Conservation (phyloP, 768 basidiomycete species). For the Suillus clintonianus region DNA sequence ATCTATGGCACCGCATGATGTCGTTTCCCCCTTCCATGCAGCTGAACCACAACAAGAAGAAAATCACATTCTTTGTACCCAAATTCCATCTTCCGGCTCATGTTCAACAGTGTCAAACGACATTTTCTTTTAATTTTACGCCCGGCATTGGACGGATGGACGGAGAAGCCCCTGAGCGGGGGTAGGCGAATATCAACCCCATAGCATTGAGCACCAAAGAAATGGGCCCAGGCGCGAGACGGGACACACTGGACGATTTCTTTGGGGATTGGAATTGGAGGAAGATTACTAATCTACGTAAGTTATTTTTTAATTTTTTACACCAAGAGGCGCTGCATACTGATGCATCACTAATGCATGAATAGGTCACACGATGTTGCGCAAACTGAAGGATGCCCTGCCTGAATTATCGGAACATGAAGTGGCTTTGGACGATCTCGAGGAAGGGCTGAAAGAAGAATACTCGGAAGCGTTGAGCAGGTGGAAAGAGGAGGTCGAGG, state of each 20-base stretch:
- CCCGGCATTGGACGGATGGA: slow-evolving; percentile 30
- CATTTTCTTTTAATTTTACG: slow-evolving; percentile 30
- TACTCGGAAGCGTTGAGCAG: slow-evolving; percentile 5
- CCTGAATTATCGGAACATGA: background rate
- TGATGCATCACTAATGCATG: background rate
- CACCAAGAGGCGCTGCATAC: background rate
- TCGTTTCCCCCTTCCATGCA: background rate
- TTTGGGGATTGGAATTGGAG: slow-evolving; percentile 36
- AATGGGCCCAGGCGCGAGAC: slow-evolving; percentile 34
- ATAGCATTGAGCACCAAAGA: slow-evolving; percentile 32
- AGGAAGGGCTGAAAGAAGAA: background rate
- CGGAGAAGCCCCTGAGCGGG: slow-evolving; percentile 37
- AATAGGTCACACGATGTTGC: slow-evolving; percentile 1
- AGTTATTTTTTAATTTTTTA: slow-evolving; percentile 5
- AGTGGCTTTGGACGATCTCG: background rate
- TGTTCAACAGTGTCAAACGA: slow-evolving; percentile 21
- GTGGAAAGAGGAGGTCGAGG: slow-evolving; percentile 15
- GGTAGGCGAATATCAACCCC: slow-evolving; percentile 35
- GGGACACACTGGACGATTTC: slow-evolving; percentile 36
- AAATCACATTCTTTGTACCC: slow-evolving; percentile 26
- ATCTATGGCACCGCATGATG: background rate
- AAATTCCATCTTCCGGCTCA: slow-evolving; percentile 39
- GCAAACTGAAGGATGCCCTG: slow-evolving; percentile 1
- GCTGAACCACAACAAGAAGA: background rate
- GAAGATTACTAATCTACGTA: slow-evolving; percentile 27